Conservation (phyloP, 345 rosid species). For the Moringa oleifera region DNA sequence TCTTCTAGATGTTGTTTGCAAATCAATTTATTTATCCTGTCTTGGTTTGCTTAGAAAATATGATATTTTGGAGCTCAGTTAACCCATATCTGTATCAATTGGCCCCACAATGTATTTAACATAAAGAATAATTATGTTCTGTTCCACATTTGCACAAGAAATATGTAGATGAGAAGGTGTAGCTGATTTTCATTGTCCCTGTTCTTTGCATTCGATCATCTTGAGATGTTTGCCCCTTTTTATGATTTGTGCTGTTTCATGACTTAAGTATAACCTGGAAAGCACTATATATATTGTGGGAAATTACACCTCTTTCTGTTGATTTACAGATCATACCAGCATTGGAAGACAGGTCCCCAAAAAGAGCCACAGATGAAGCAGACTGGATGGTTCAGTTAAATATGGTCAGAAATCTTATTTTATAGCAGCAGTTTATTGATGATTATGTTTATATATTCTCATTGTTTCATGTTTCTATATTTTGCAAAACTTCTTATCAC, state of each 20-base stretch:
- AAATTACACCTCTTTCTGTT: background rate
- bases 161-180: too few species aligned
- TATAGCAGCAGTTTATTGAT: background rate
- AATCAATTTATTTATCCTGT: too few species aligned
- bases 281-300: background rate
- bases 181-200: too few species aligned
- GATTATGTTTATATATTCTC: background rate
- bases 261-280: background rate
- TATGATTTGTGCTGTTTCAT: background rate
- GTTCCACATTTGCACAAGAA: background rate
- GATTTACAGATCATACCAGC: constrained; percentile 5
- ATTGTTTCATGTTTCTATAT: too few species aligned
- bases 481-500: background rate
- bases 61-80: too few species aligned
- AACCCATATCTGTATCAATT: background rate
- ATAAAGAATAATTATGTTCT: background rate
- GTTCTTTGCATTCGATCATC: too few species aligned
- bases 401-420: constrained; percentile 12
- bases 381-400: background rate
- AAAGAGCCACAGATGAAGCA: constrained; percentile 11
- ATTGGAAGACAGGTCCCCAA: too few species aligned
- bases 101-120: background rate
- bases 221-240: background rate
- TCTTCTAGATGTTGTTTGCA: too few species aligned
- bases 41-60: too few species aligned